Evolutionary conservation across 139 green algal species (phyloP).

Genomic region (Pseudopediastrum boryanum): DNA sequence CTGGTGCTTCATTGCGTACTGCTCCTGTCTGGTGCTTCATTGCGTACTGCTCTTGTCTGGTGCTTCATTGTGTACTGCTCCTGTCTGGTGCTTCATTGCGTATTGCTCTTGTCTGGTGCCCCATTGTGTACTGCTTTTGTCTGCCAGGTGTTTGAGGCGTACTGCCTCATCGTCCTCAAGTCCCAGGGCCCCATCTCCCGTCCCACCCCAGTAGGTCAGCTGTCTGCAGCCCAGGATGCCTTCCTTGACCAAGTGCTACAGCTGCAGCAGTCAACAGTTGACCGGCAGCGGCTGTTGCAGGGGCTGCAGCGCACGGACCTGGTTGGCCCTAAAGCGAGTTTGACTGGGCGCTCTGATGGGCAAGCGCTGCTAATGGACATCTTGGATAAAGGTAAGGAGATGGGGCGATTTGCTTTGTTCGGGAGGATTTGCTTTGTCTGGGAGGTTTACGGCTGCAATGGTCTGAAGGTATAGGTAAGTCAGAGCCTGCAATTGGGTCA

Average conservation of each 20-base stretch:
- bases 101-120: background rate
- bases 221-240: background rate
- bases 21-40: background rate
- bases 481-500: no score
- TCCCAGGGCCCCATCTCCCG: background rate
- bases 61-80: background rate
- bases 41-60: no score
- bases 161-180: slow-evolving; percentile 33
- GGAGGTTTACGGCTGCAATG: no score
- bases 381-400: slow-evolving; percentile 3
- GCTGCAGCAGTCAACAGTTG: background rate
- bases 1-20: background rate
- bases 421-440: no score
- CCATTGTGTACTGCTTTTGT: background rate
- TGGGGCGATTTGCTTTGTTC: no score
- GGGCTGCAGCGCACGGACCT: slow-evolving; percentile 1
- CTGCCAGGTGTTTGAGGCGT: slow-evolving; percentile 29
- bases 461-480: no score
- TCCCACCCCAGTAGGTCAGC: background rate
- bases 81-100: background rate
- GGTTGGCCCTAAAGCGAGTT: background rate
- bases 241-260: slow-evolving; percentile 6
- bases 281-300: background rate
- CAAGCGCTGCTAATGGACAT: slow-evolving; percentile 34
- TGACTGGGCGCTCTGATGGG: background rate